Conservation (phyloP, 331 rosid genomes). For the Malus hybrid region DNA sequence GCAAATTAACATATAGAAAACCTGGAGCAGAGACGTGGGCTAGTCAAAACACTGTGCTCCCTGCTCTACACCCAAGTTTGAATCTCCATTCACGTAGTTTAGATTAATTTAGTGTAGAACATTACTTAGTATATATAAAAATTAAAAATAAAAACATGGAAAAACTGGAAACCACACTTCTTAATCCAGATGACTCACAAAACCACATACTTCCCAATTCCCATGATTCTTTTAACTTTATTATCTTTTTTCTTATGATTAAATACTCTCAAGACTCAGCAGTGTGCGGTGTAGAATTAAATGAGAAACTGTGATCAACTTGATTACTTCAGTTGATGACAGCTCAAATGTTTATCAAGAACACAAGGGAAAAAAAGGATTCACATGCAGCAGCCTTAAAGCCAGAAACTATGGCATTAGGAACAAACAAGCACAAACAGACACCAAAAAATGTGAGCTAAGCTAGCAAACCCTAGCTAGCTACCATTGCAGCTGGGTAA, state of each 20-base stretch:
- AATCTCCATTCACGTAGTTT: no score
- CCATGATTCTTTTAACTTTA: background rate
- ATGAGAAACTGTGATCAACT: background rate
- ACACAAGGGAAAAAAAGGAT: background rate
- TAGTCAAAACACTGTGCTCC: background rate
- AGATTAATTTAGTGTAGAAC: background rate
- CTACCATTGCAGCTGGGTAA: slow-evolving; percentile 1
- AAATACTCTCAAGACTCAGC: background rate
- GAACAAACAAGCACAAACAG: background rate
- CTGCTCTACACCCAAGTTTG: background rate
- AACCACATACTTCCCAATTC: background rate
- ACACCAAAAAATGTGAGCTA: background rate
- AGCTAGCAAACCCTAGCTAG: background rate
- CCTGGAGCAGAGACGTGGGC: background rate
- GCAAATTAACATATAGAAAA: background rate
- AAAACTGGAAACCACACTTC: background rate
- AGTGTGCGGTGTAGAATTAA: background rate
- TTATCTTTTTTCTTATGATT: background rate
- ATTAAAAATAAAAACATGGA: no score
- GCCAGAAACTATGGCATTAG: background rate
- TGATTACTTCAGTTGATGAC: slow-evolving; percentile 8
- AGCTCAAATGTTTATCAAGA: slow-evolving; percentile 1
- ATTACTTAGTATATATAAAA: no score
- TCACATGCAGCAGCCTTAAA: background rate
- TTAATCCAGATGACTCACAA: background rate